Percentiles rank a stretch among this genome's conserved stretches.
Evolutionary conservation across 106 monocot species (phyloP).

Genomic region (Acorus calamus): DNA sequence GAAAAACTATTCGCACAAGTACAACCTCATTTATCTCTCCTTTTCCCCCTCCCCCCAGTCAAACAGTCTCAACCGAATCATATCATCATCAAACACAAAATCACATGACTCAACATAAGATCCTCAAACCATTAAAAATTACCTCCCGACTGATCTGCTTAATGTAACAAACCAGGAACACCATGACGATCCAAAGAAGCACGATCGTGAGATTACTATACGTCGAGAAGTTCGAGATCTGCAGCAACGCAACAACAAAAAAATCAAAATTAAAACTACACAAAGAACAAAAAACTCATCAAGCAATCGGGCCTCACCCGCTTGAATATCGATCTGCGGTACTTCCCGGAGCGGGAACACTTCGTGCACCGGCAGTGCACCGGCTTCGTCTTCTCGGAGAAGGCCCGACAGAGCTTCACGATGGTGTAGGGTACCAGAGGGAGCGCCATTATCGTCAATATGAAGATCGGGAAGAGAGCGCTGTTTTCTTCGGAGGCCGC

Average conservation of each 20-base stretch:
- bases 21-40: too few relatives aligned
- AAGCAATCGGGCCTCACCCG: conserved; percentile 17
- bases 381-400: conserved; percentile 45
- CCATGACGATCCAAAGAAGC: conserved; percentile 71
- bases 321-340: conserved; percentile 67
- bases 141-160: conserved; percentile 73
- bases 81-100: too few relatives aligned
- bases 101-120: too few relatives aligned
- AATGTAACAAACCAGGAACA: conserved; percentile 75
- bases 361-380: conserved; percentile 66
- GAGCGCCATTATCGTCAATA: conserved; percentile 76
- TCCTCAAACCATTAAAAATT: not conserved
- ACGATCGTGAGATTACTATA: conserved; percentile 61
- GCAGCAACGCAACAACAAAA: conserved; percentile 18
- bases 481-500: conserved; percentile 70
- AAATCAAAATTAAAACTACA: not conserved
- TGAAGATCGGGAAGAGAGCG: conserved; percentile 68
- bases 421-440: conserved; percentile 78
- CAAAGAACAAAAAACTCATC: not conserved
- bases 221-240: conserved; percentile 89
- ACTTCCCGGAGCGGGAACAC: conserved; percentile 63
- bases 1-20: too few relatives aligned
- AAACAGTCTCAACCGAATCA: too few relatives aligned
- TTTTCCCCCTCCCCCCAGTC: too few relatives aligned
- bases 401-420: conserved; percentile 33